Evolutionary conservation across 1,139 yeast species (phyloP), one percentile per base, ranked within the genome.

Genomic region (Scheffersomyces segobiensis): DNA sequence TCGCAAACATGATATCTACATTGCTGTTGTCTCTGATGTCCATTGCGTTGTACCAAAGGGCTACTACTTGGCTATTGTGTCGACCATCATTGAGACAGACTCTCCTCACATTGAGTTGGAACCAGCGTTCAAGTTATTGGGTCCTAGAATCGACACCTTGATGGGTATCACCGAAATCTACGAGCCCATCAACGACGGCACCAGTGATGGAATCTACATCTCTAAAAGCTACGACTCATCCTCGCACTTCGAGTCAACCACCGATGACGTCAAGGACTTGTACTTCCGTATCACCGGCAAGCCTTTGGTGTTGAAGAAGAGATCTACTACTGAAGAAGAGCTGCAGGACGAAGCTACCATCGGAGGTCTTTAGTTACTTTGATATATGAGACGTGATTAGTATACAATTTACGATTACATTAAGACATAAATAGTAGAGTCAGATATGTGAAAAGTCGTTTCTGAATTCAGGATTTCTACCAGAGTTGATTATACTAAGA

Each of bases 261-360:
- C 99, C 53, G 98, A 95, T 72, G 99, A 95, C 73, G 97, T 95
- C 66, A 93, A 93, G 77, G 97, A 95, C 73, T 85, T 95, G 62
- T 66, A 96, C 77, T 87, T 88, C 76, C 86, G 99, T 74, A 88
- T 96, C 64, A 92, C 91, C 55, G 98, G 98, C 56, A 91, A 91
- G 74, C 97, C 97, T 22, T 83, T 95, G 69, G 96, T 91, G 46
- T 83, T 95, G 68, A 88, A 91, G 79, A 85, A 89, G 75, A 87
- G 96, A 70, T 81, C 85, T 52, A 80, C 84, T 54, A 85, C 77
- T 49, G 91, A 87, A 57, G 90, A 86, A 59, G 91, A 87, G 12
- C 42, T 32, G 42, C 42, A 32, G 65, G 87, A 83, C 54, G 78
- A 55, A 14, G 60, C 50, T 4, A 24, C 50, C 21, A 48, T 21